Percentiles rank a stretch among this genome's conserved stretches.
These are phyloP conservation scores for Citrus cavaleriei DNA, from an alignment of 345 rosid species.

Conservation along the genomic window DNA sequence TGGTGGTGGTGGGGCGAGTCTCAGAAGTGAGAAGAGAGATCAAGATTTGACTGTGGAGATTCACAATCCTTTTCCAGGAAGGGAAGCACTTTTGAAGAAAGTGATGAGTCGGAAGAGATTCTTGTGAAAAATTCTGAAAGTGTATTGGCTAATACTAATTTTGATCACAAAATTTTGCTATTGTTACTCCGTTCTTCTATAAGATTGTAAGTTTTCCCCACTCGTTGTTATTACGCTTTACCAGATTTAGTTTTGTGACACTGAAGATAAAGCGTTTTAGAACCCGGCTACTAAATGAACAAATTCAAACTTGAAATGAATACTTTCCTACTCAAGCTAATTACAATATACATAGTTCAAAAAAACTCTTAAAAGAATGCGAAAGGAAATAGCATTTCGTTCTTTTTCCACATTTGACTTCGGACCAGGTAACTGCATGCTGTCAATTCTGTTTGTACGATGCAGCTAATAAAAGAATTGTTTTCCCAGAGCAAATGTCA, in stretches of 20 bases:
- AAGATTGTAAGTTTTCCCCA: neutral
- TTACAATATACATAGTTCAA: neutral
- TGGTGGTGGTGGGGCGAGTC: too few species aligned
- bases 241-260: neutral
- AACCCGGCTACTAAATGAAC: neutral
- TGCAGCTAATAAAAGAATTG: neutral
- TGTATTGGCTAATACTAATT: neutral
- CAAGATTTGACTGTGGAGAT: constrained; percentile 24
- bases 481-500: neutral
- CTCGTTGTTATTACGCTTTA: neutral
- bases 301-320: neutral
- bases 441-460: neutral
- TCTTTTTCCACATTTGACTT: neutral
- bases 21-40: neutral
- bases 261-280: neutral
- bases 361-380: neutral
- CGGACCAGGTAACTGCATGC: neutral
- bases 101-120: constrained; percentile 26
- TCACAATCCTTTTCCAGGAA: constrained; percentile 65
- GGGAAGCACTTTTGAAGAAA: constrained; percentile 49
- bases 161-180: neutral
- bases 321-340: neutral
- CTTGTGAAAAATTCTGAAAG: neutral
- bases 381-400: neutral
- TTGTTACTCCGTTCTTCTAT: neutral